Evolutionary conservation across 148 eudicot species (phyloP).

Genomic region (Chenopodium suecicum): DNA sequence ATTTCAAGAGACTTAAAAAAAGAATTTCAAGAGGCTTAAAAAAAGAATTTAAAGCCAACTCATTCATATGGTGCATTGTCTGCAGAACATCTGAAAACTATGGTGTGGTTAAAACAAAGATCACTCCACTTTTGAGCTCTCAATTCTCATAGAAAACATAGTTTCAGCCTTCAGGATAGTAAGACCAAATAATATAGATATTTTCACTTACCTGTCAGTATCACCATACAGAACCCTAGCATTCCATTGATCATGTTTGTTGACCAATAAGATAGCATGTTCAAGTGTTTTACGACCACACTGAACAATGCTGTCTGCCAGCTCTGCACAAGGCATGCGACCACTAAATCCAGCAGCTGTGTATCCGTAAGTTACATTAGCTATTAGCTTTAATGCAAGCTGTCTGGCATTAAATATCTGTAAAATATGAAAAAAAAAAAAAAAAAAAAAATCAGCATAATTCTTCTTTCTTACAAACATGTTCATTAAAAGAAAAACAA

Average conservation of each 20-base stretch:
- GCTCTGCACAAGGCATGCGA: conserved; percentile 99
- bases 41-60: neutral
- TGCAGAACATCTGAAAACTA: neutral
- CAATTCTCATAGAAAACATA: neutral
- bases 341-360: conserved; percentile 99
- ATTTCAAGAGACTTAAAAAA: neutral
- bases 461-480: neutral
- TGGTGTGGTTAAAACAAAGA: neutral
- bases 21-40: neutral
- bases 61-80: neutral
- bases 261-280: conserved; percentile 76
- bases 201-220: conserved; percentile 72
- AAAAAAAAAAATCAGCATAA: neutral
- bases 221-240: conserved; percentile 94
- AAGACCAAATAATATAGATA: neutral
- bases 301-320: conserved; percentile 97
- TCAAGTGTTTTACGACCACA: conserved; percentile 97
- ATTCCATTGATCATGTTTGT: conserved; percentile 69
- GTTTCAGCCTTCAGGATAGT: neutral
- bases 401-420: conserved; percentile 92
- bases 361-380: conserved; percentile 95
- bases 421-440: neutral
- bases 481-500: neutral
- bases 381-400: conserved; percentile 91
- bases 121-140: neutral